These are phyloP conservation scores for Paradendryphiella salina DNA, from an alignment of 2,329 filamentous ascomycete genomes.

Conservation along the genomic window DNA sequence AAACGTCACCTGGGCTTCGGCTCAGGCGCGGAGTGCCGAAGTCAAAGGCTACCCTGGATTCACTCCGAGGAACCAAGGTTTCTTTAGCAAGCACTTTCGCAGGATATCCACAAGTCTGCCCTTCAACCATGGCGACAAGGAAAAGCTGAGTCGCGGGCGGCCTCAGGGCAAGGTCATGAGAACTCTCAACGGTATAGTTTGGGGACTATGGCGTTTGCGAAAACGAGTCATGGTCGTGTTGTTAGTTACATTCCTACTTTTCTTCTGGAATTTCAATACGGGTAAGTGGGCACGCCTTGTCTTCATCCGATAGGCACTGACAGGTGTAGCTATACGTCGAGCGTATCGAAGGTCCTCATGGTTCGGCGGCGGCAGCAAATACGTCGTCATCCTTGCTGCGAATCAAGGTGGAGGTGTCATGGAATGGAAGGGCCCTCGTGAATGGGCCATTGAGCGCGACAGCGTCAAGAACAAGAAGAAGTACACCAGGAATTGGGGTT, in stretches of 20 bases:
- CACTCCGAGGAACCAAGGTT: conserved; percentile 78
- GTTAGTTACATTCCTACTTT: conserved; percentile 62
- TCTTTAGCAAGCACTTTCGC: conserved; percentile 83
- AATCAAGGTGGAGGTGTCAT: conserved; percentile 97
- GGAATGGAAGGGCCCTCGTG: conserved; percentile 96
- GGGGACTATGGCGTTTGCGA: conserved; percentile 67
- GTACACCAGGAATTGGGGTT: conserved; percentile 86
- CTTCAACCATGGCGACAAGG: conserved; percentile 71
- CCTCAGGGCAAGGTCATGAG: conserved; percentile 43
- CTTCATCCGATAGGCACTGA: conserved; percentile 11
- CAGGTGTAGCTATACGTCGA: conserved; percentile 57
- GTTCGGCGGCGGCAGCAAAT: conserved; percentile 86
- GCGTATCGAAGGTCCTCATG: conserved; percentile 71
- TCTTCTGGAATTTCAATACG: conserved; percentile 67
- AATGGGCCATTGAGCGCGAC: conserved; percentile 98
- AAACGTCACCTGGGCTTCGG: conserved; percentile 77
- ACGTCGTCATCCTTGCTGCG: conserved; percentile 88
- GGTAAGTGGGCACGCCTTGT: conserved; percentile 62
- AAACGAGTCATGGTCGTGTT: conserved; percentile 64
- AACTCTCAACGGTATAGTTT: conserved; percentile 45
- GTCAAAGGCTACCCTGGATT: conserved; percentile 77
- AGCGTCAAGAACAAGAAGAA: conserved; percentile 93
- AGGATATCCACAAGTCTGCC: conserved; percentile 79
- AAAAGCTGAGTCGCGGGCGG: conserved; percentile 68
- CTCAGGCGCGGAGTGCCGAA: conserved; percentile 74